phyloP scores from a whole-genome alignment of 805 yeast genomes.

The Saccharomycopsis microspora region DNA sequence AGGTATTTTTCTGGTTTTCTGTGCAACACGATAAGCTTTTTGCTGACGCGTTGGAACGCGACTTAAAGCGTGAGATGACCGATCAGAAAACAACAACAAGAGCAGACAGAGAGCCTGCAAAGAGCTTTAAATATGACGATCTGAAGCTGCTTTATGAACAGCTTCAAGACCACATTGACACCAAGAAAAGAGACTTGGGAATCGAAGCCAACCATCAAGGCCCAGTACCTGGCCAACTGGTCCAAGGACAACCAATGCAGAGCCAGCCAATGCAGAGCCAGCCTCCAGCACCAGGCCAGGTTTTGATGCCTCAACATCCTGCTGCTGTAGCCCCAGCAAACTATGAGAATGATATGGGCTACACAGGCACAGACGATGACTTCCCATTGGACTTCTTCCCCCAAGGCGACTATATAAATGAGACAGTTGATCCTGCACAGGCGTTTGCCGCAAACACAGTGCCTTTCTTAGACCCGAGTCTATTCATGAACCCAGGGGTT shows the following conservation, averaged over 20 bases:
- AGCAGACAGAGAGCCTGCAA: slow-evolving; percentile 67
- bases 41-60: slow-evolving; percentile 89
- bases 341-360: slow-evolving; percentile 3
- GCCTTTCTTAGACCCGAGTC: slow-evolving; percentile 20
- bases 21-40: slow-evolving; percentile 89
- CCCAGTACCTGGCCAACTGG: background rate
- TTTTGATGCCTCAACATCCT: background rate
- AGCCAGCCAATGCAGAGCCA: background rate
- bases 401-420: slow-evolving; percentile 26
- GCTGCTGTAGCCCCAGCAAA: background rate
- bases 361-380: slow-evolving; percentile 40
- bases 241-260: background rate
- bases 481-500: slow-evolving; percentile 20
- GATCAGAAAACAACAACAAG: slow-evolving; percentile 60
- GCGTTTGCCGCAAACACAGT: slow-evolving; percentile 3
- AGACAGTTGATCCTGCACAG: slow-evolving; percentile 12
- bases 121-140: slow-evolving; percentile 59
- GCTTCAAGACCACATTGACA: slow-evolving; percentile 29
- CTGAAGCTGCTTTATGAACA: slow-evolving; percentile 42
- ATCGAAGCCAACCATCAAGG: background rate
- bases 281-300: background rate
- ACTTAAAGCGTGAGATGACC: slow-evolving; percentile 62
- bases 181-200: slow-evolving; percentile 19
- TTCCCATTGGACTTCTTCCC: slow-evolving; percentile 65
- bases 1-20: slow-evolving; percentile 93